Conservation (phyloP, 805 yeast species). For the Spathaspora gorwiae region DNA sequence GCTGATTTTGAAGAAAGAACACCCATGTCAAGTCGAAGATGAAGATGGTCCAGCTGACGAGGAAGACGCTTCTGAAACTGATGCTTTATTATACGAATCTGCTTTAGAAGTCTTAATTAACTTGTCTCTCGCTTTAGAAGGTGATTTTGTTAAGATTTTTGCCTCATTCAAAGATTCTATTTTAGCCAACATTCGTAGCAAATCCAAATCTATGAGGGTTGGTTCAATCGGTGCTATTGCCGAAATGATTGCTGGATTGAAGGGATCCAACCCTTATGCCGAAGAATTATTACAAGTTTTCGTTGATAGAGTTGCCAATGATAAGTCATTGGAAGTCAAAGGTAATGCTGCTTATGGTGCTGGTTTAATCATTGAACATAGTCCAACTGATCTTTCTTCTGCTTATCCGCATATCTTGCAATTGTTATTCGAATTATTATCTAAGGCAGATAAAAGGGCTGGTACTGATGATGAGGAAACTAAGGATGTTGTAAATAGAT, state of each 20-base stretch:
- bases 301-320: constrained; percentile 62
- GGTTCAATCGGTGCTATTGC: constrained; percentile 87
- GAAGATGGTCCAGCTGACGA: constrained; percentile 63
- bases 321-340: constrained; percentile 80
- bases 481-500: constrained; percentile 72
- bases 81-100: constrained; percentile 72
- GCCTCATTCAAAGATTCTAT: constrained; percentile 65
- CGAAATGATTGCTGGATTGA: constrained; percentile 77
- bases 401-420: constrained; percentile 69
- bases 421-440: constrained; percentile 73
- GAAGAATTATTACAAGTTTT: constrained; percentile 70
- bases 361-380: constrained; percentile 64
- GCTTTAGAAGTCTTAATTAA: constrained; percentile 82
- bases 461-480: constrained; percentile 61
- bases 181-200: constrained; percentile 51
- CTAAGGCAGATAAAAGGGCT: constrained; percentile 55
- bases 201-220: constrained; percentile 68
- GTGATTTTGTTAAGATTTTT: constrained; percentile 72
- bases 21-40: constrained; percentile 70
- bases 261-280: constrained; percentile 58
- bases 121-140: constrained; percentile 71
- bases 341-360: constrained; percentile 96
- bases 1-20: constrained; percentile 74
- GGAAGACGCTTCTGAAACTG: constrained; percentile 44
- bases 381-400: constrained; percentile 54